Evolutionary conservation across 2,329 filamentous ascomycete genomes (phyloP).

Genomic region (Epichloe festucae): DNA sequence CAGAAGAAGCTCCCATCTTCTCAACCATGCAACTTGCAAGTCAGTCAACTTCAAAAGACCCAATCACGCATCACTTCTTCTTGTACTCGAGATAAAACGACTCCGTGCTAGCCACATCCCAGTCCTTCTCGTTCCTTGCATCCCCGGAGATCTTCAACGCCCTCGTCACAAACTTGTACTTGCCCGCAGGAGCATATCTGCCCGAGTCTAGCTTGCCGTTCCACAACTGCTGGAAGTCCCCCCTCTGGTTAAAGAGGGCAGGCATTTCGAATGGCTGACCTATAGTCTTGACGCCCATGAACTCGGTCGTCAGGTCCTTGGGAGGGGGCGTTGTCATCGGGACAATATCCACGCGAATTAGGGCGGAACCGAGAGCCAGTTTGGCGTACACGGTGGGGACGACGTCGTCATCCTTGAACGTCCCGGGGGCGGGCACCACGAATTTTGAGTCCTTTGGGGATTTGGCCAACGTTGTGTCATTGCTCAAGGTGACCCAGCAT

Average conservation of each 20-base stretch:
- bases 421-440: conserved; percentile 24
- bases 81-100: conserved; percentile 30
- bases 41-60: too few relatives aligned
- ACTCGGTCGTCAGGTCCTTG: conserved; percentile 14
- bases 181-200: conserved; percentile 30
- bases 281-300: conserved; percentile 24
- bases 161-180: conserved; percentile 33
- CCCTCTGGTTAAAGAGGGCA: conserved; percentile 15
- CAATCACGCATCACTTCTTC: neutral
- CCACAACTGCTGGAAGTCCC: conserved; percentile 19
- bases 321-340: conserved; percentile 18
- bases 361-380: conserved; percentile 30
- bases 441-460: conserved; percentile 24
- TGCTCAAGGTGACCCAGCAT: conserved; percentile 16
- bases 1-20: too few relatives aligned
- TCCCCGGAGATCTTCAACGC: conserved; percentile 38
- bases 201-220: conserved; percentile 32
- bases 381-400: conserved; percentile 26
- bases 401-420: conserved; percentile 15
- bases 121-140: conserved; percentile 26
- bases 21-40: neutral
- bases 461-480: conserved; percentile 12
- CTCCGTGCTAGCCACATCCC: conserved; percentile 28
- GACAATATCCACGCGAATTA: conserved; percentile 30
- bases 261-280: conserved; percentile 30